Evolutionary conservation across 2,329 filamentous ascomycete genomes (phyloP).

Genomic region (Pseudocercospora fijiensis): DNA sequence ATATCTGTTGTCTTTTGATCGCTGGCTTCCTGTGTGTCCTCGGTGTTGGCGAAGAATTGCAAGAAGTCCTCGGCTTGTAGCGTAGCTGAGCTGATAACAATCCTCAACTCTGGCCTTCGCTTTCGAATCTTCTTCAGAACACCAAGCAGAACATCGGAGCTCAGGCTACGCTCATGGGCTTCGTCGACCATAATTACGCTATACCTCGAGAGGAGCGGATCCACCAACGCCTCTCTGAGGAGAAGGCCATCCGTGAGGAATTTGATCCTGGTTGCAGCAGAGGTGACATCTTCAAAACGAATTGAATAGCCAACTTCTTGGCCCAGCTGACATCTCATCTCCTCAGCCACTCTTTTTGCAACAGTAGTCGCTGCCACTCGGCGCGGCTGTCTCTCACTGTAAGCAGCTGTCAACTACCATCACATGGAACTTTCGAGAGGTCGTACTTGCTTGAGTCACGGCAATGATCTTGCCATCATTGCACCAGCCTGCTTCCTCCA

Average conservation of each 20-base stretch:
- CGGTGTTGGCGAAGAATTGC: slow-evolving; percentile 66
- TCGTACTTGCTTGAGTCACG: slow-evolving; percentile 75
- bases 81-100: slow-evolving; percentile 91
- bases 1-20: slow-evolving; percentile 36
- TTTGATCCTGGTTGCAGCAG: slow-evolving; percentile 81
- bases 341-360: slow-evolving; percentile 82
- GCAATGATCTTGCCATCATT: slow-evolving; percentile 77
- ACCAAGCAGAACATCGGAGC: slow-evolving; percentile 86
- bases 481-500: slow-evolving; percentile 88
- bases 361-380: slow-evolving; percentile 90
- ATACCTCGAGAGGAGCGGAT: slow-evolving; percentile 86
- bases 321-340: slow-evolving; percentile 79
- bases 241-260: slow-evolving; percentile 93
- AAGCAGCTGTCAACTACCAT: slow-evolving; percentile 34
- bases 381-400: slow-evolving; percentile 63
- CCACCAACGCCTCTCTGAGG: slow-evolving; percentile 86
- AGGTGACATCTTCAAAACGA: slow-evolving; percentile 86
- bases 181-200: slow-evolving; percentile 98
- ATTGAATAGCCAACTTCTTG: slow-evolving; percentile 90
- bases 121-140: slow-evolving; percentile 86
- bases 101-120: slow-evolving; percentile 74
- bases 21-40: slow-evolving; percentile 32
- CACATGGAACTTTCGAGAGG: slow-evolving; percentile 4
- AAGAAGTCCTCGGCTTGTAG: slow-evolving; percentile 85
- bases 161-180: slow-evolving; percentile 89